Percentiles rank a stretch among this genome's conserved stretches.
phyloP scores from a whole-genome alignment of 2,329 filamentous ascomycete species.

The Nigrograna mackinnonii region DNA sequence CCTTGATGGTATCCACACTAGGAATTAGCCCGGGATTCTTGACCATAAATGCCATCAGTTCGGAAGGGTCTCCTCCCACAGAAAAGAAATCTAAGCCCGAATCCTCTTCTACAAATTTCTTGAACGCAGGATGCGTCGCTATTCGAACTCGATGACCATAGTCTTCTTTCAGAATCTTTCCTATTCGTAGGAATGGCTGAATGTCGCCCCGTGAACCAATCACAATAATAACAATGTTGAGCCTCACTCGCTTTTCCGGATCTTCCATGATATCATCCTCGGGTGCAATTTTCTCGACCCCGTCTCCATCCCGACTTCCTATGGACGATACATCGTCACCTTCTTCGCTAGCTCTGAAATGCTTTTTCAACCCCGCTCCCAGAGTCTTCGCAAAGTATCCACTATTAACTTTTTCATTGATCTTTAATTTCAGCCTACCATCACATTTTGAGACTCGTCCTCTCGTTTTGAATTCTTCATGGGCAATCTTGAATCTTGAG shows the following conservation, averaged over 20 bases:
- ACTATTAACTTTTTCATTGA: conserved; percentile 70
- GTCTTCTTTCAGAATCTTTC: conserved; percentile 70
- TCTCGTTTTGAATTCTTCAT: conserved; percentile 67
- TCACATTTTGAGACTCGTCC: conserved; percentile 69
- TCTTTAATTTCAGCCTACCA: conserved; percentile 71
- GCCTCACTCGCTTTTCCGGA: conserved; percentile 45
- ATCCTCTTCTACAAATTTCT: conserved; percentile 74
- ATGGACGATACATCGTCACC: conserved; percentile 31
- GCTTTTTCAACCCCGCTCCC: conserved; percentile 64
- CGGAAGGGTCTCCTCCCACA: conserved; percentile 76
- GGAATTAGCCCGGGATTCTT: conserved; percentile 81
- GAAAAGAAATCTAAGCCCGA: conserved; percentile 78
- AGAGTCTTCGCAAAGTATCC: conserved; percentile 77
- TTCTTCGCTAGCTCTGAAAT: conserved; percentile 46
- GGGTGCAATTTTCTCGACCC: conserved; percentile 24
- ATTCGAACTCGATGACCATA: conserved; percentile 77
- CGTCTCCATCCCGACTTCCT: conserved; percentile 5
- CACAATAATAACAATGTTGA: conserved; percentile 84
- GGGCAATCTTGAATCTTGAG: conserved; percentile 62
- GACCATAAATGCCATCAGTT: conserved; percentile 88
- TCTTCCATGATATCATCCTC: conserved; percentile 40
- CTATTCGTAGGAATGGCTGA: conserved; percentile 78
- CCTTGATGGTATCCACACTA: conserved; percentile 70
- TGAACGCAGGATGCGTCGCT: conserved; percentile 78
- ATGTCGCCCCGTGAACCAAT: conserved; percentile 81